Conservation (phyloP, 306 rosid species). For the Ceratonia siliqua region DNA sequence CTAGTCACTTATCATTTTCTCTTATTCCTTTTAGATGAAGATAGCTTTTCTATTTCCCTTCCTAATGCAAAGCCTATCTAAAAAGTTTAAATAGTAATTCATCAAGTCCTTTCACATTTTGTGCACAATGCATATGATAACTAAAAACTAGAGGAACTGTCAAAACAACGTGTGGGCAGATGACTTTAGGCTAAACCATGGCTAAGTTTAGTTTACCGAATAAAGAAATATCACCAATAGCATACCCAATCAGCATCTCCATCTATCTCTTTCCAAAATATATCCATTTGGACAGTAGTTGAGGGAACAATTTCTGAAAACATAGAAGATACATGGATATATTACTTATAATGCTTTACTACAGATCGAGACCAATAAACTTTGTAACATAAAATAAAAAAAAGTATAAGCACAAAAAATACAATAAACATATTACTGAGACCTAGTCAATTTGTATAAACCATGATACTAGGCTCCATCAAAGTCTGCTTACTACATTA, state of each 20-base stretch:
- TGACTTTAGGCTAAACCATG: slow-evolving; percentile 40
- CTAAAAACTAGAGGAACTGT: slow-evolving; percentile 12
- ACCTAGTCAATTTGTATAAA: slow-evolving; percentile 23
- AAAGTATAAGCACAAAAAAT: background rate
- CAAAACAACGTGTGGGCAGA: slow-evolving; percentile 19
- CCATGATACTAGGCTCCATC: slow-evolving; percentile 6
- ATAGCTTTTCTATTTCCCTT: background rate
- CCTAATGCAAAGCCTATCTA: background rate
- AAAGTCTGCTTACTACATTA: background rate
- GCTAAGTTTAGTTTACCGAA: slow-evolving; percentile 47
- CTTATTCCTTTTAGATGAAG: background rate
- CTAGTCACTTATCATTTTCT: slow-evolving; percentile 1
- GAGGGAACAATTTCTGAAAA: slow-evolving; percentile 78
- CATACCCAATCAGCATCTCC: slow-evolving; percentile 97
- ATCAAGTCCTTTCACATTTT: slow-evolving; percentile 1
- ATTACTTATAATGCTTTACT: slow-evolving; percentile 20
- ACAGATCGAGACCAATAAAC: slow-evolving; percentile 15
- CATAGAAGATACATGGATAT: slow-evolving; percentile 32
- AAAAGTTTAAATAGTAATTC: background rate
- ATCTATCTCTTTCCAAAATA: slow-evolving; percentile 92
- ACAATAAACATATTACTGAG: background rate
- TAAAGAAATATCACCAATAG: slow-evolving; percentile 45
- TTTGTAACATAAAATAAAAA: slow-evolving; percentile 9
- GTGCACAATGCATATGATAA: slow-evolving; percentile 3
- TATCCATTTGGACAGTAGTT: slow-evolving; percentile 74